Percentiles rank a stretch among this genome's conserved stretches.
Evolutionary conservation across 495 filamentous ascomycete genomes (phyloP).

Genomic region (Neurospora cerealis): DNA sequence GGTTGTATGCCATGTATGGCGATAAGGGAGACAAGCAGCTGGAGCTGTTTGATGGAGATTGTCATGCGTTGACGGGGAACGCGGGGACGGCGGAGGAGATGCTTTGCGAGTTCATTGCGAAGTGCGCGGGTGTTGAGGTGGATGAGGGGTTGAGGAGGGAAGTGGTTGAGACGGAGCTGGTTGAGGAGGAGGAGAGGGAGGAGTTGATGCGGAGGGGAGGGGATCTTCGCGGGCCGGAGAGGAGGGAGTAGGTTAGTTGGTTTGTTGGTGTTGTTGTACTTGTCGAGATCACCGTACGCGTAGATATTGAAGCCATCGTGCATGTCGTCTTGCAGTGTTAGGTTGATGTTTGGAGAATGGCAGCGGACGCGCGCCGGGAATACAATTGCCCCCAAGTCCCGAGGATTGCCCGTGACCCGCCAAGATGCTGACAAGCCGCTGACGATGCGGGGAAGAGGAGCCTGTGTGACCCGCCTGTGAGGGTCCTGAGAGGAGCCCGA

Average conservation of each 20-base stretch:
- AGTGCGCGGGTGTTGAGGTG: slow-evolving; percentile 15
- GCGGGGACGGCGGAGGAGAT: slow-evolving; percentile 22
- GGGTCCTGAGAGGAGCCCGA: not conserved
- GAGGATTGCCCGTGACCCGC: not conserved
- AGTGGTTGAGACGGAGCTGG: slow-evolving; percentile 16
- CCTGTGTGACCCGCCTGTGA: not conserved
- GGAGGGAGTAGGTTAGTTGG: slow-evolving; percentile 18
- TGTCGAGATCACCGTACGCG: not conserved
- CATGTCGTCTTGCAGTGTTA: not conserved
- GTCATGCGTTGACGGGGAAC: slow-evolving; percentile 32
- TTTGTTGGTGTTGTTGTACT: not conserved
- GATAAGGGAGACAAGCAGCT: slow-evolving; percentile 20
- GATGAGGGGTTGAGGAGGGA: slow-evolving; percentile 7
- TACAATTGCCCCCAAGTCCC: slow-evolving; percentile 5
- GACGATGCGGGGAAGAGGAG: slow-evolving; percentile 5
- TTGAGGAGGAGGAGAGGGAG: slow-evolving; percentile 19
- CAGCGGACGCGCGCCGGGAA: not conserved
- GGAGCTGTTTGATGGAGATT: slow-evolving; percentile 32
- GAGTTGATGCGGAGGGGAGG: slow-evolving; percentile 24
- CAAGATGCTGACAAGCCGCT: not conserved
- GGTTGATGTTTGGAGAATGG: not conserved
- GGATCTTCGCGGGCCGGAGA: slow-evolving; percentile 23
- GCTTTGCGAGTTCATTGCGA: slow-evolving; percentile 27
- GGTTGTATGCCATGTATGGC: slow-evolving; percentile 30
- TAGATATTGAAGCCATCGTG: not conserved